These are phyloP conservation scores for Podochytrium sp. DNA, from an alignment of 192 early-diverging fungal genomes.

Conservation along the genomic window DNA sequence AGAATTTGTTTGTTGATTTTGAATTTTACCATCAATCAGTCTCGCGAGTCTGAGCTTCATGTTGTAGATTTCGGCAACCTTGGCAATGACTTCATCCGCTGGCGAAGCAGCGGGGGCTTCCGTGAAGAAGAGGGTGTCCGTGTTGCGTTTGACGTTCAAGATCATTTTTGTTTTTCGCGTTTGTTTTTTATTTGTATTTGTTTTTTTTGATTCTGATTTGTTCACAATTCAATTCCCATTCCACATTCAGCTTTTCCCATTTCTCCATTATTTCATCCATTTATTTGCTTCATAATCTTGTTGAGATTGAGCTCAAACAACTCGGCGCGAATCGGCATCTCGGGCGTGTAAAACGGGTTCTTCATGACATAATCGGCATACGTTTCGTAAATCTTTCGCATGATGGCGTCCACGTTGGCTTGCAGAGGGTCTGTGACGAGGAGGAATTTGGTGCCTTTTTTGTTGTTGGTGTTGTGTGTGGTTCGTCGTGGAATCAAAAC, in stretches of 20 bases:
- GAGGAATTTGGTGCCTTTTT: slow-evolving; percentile 91
- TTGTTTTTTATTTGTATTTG: slow-evolving; percentile 5
- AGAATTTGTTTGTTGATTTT: neutral
- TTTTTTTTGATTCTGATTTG: slow-evolving; percentile 7
- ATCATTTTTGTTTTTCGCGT: slow-evolving; percentile 13
- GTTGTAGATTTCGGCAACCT: slow-evolving; percentile 43
- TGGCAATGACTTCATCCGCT: slow-evolving; percentile 8
- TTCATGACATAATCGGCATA: slow-evolving; percentile 98
- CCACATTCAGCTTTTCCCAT: neutral
- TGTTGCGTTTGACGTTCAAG: slow-evolving; percentile 33
- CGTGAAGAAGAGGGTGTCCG: slow-evolving; percentile 27
- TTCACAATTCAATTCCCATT: neutral
- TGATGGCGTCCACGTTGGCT: slow-evolving; percentile 62
- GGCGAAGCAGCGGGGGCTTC: slow-evolving; percentile 17
- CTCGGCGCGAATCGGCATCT: slow-evolving; percentile 98
- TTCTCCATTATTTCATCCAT: neutral
- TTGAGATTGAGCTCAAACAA: slow-evolving; percentile 85
- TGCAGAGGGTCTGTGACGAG: slow-evolving; percentile 84
- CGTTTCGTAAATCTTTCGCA: slow-evolving; percentile 78
- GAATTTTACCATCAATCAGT: slow-evolving; percentile 45
- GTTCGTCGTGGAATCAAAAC: neutral
- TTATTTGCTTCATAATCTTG: slow-evolving; percentile 63
- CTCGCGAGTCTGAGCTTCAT: slow-evolving; percentile 39
- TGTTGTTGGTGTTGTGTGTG: neutral
- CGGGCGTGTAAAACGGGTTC: slow-evolving; percentile 97